These are phyloP conservation scores for Microthyrium microscopicum DNA, from an alignment of 2,329 filamentous ascomycete genomes.

Conservation along the genomic window DNA sequence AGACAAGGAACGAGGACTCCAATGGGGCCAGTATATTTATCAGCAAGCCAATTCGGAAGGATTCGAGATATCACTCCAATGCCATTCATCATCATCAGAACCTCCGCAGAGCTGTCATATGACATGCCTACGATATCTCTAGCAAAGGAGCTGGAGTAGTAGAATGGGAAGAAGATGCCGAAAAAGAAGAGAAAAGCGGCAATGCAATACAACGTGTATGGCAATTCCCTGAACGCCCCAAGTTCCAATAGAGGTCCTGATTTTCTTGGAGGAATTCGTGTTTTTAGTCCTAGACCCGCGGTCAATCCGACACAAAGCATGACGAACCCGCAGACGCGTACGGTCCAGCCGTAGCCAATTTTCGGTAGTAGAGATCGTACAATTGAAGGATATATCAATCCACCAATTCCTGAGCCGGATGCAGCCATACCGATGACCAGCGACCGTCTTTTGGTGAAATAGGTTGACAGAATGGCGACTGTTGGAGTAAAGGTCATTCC, in stretches of 20 bases:
- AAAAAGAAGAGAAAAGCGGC: slow-evolving; percentile 31
- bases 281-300: slow-evolving; percentile 27
- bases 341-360: slow-evolving; percentile 17
- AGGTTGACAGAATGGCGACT: slow-evolving; percentile 19
- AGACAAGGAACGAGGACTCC: slow-evolving; percentile 39
- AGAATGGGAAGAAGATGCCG: slow-evolving; percentile 26
- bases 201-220: slow-evolving; percentile 28
- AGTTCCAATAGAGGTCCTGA: slow-evolving; percentile 35
- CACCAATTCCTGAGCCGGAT: slow-evolving; percentile 9
- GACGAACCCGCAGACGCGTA: slow-evolving; percentile 8
- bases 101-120: slow-evolving; percentile 33
- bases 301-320: not conserved
- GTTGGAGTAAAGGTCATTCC: slow-evolving; percentile 24
- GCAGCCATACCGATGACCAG: slow-evolving; percentile 16
- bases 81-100: slow-evolving; percentile 41
- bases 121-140: slow-evolving; percentile 15
- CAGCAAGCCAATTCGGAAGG: slow-evolving; percentile 36
- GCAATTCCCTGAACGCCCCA: slow-evolving; percentile 32
- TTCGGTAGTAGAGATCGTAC: slow-evolving; percentile 9
- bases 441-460: slow-evolving; percentile 13
- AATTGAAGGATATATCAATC: slow-evolving; percentile 11
- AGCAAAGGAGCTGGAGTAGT: slow-evolving; percentile 20
- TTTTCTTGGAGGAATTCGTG: slow-evolving; percentile 32
- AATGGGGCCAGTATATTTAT: slow-evolving; percentile 35
- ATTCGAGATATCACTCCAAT: slow-evolving; percentile 39